These are phyloP conservation scores for Coccinonectria pachysandricola DNA, from an alignment of 2,329 filamentous ascomycete species.

Conservation along the genomic window DNA sequence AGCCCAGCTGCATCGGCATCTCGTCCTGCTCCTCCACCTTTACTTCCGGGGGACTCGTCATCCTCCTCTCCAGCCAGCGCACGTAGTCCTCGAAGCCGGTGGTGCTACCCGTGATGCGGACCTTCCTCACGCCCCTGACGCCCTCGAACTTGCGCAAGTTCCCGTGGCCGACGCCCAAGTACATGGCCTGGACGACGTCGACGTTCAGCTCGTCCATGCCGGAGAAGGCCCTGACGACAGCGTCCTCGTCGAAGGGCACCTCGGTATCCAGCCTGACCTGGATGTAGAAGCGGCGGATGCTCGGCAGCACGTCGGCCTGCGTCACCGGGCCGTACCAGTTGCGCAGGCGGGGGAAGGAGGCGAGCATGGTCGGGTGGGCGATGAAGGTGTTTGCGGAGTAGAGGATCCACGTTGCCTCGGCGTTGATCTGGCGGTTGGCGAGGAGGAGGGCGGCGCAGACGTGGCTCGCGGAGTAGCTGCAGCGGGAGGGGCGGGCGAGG, in stretches of 20 bases:
- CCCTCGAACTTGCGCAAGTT: slow-evolving; percentile 32
- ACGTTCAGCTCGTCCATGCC: slow-evolving; percentile 30
- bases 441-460: slow-evolving; percentile 31
- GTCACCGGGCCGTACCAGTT: slow-evolving; percentile 22
- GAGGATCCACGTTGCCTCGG: slow-evolving; percentile 30
- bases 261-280: slow-evolving; percentile 32
- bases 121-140: slow-evolving; percentile 29
- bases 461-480: slow-evolving; percentile 6
- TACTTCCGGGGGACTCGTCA: slow-evolving; percentile 21
- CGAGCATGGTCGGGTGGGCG: slow-evolving; percentile 30
- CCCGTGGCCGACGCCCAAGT: slow-evolving; percentile 27
- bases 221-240: slow-evolving; percentile 25
- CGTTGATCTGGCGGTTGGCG: slow-evolving; percentile 30
- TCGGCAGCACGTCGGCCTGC: slow-evolving; percentile 18
- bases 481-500: slow-evolving; percentile 9
- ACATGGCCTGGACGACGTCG: slow-evolving; percentile 28
- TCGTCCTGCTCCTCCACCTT: slow-evolving; percentile 13
- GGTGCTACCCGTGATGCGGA: slow-evolving; percentile 27
- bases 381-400: slow-evolving; percentile 34
- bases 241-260: slow-evolving; percentile 21
- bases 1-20: slow-evolving; percentile 11
- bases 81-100: slow-evolving; percentile 33
- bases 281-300: slow-evolving; percentile 30
- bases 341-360: slow-evolving; percentile 30
- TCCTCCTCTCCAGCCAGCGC: slow-evolving; percentile 28